phyloP scores from a whole-genome alignment of 1,284 basidiomycete genomes.

The Puccinia coronata region DNA sequence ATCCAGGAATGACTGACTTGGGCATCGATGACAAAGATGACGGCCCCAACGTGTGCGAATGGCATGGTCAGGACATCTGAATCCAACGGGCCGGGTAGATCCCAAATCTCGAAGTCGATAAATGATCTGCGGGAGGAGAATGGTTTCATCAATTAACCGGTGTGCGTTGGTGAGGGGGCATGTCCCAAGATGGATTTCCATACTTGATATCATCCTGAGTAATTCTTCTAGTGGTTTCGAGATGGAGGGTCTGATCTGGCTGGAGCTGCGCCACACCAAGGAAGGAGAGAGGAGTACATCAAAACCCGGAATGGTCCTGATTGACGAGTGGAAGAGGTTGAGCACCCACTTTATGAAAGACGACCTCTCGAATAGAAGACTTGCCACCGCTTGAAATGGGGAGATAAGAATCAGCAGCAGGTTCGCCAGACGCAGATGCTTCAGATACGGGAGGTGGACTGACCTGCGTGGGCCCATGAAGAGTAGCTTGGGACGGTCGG shows the following conservation, averaged over 20 bases:
- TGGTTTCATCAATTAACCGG: slow-evolving; percentile 44
- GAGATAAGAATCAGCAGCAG: neutral
- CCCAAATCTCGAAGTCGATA: slow-evolving; percentile 91
- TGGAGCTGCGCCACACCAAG: slow-evolving; percentile 62
- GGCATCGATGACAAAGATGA: slow-evolving; percentile 96
- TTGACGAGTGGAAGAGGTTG: neutral
- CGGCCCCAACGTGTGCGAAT: slow-evolving; percentile 55
- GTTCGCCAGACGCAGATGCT: too few relatives aligned
- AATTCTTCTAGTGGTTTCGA: slow-evolving; percentile 80
- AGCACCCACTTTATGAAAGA: slow-evolving; percentile 70
- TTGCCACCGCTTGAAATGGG: slow-evolving; percentile 73
- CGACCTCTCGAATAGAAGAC: slow-evolving; percentile 84
- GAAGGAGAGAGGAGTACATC: neutral
- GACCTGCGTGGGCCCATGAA: slow-evolving; percentile 77
- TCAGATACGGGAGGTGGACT: too few relatives aligned
- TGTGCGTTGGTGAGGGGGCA: neutral
- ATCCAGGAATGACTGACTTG: slow-evolving; percentile 65
- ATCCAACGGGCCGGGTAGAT: slow-evolving; percentile 71
- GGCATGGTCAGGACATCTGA: slow-evolving; percentile 51
- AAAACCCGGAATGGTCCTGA: neutral
- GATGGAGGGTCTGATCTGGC: slow-evolving; percentile 84
- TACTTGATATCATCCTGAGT: slow-evolving; percentile 79
- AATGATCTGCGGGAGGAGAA: slow-evolving; percentile 68
- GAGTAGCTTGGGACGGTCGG: slow-evolving; percentile 65
- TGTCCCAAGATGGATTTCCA: slow-evolving; percentile 51